Conservation (phyloP, 1,284 basidiomycete species). For the Cutaneotrichosporon sp. region DNA sequence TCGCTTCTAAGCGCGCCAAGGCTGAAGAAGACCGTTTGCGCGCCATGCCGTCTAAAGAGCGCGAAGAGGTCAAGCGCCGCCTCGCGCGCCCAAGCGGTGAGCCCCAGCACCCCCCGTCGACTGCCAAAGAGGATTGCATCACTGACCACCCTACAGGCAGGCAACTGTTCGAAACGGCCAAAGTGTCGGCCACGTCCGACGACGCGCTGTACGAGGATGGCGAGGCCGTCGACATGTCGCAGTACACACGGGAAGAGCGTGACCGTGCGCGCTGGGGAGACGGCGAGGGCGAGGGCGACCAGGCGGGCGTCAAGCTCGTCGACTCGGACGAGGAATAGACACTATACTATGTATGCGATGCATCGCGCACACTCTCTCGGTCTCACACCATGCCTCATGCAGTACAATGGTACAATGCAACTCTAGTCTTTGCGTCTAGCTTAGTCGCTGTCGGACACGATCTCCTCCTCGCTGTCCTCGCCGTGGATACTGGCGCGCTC, state of each 20-base stretch:
- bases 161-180: conserved; percentile 79
- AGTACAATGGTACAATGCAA: not conserved
- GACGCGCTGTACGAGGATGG: conserved; percentile 72
- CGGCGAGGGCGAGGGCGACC: conserved; percentile 53
- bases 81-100: conserved; percentile 65
- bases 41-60: conserved; percentile 70
- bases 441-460: conserved; percentile 11
- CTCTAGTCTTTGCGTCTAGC: not conserved
- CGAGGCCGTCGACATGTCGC: conserved; percentile 75
- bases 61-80: conserved; percentile 75
- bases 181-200: conserved; percentile 62
- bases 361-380: not conserved
- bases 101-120: conserved; percentile 21
- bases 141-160: conserved; percentile 56
- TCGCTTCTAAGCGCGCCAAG: conserved; percentile 56
- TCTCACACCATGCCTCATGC: too few relatives aligned
- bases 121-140: too few relatives aligned
- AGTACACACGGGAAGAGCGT: conserved; percentile 67
- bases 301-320: conserved; percentile 7
- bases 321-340: conserved; percentile 17
- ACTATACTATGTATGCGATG: not conserved
- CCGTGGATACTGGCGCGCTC: conserved; percentile 14
- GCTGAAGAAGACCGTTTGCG: conserved; percentile 80
- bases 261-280: conserved; percentile 60
- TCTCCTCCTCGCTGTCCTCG: conserved; percentile 28